Percentiles rank a stretch among this genome's conserved stretches.
Evolutionary conservation across 257 asterid genomes (phyloP).

Genomic region (Cinchona pubescens): DNA sequence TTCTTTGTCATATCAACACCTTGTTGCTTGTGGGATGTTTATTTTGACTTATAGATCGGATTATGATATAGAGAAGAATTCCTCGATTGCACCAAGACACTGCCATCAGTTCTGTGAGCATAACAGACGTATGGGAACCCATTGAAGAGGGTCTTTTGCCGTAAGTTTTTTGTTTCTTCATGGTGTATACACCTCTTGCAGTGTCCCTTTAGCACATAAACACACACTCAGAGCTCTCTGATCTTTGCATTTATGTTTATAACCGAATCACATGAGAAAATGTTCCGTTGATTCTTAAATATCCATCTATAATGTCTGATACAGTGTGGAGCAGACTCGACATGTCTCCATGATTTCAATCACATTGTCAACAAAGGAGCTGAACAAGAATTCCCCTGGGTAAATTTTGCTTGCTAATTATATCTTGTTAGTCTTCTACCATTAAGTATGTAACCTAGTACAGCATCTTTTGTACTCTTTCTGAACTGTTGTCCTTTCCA

Average conservation of each 20-base stretch:
- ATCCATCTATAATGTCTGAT: slow-evolving; percentile 14
- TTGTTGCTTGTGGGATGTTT: neutral
- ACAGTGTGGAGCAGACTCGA: slow-evolving; percentile 97
- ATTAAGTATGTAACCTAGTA: neutral
- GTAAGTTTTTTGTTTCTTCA: slow-evolving; percentile 44
- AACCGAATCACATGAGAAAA: neutral
- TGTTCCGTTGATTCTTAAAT: neutral
- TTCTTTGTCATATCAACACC: slow-evolving; percentile 10
- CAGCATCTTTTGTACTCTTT: neutral
- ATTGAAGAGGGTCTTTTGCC: slow-evolving; percentile 97
- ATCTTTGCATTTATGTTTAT: neutral
- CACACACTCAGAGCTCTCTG: neutral
- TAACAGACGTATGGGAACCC: slow-evolving; percentile 92
- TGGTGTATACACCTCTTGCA: neutral
- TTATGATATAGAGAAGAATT: slow-evolving; percentile 58
- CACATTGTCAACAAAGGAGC: slow-evolving; percentile 73
- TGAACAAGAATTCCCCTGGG: slow-evolving; percentile 91
- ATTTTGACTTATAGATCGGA: neutral
- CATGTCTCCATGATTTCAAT: slow-evolving; percentile 94
- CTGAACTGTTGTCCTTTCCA: neutral
- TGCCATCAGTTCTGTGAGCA: slow-evolving; percentile 81
- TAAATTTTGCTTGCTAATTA: slow-evolving; percentile 23
- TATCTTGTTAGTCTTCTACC: neutral
- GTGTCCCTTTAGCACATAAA: neutral
- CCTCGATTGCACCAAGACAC: slow-evolving; percentile 87